Base-by-base conservation (phyloP, 2,329 filamentous ascomycete species). In the Colletotrichum siamense region DNA sequence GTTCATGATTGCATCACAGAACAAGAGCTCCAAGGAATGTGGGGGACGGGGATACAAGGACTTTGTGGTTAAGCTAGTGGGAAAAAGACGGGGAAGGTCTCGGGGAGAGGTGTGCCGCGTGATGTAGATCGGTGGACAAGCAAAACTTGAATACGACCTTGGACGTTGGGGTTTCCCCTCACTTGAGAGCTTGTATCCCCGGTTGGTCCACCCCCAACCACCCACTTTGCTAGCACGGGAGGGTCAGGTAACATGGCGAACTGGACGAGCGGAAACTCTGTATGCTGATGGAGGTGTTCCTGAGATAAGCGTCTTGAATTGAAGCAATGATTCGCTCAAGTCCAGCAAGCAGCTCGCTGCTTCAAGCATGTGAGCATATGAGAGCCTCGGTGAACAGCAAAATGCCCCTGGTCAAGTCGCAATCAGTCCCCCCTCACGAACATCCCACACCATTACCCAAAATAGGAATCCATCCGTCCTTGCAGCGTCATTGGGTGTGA, bases 321-420 rank as follows among this genome's bases (percentile, higher is more conserved):
- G 15, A 26, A n/a, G 44, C 5, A 59, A 26, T 49, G 44, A 64
- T 72, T 32, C 5, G 52, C 52, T 36, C 12, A 1, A 32, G n/a
- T 2, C 10, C n/a, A 8, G n/a, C n/a, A 52, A 22, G 1, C 44
- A 22, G 57, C 6, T 36, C 10, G 32, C 34, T 59, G 4, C 28
- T 64, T 64, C 34, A n/a, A 49, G 44, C 73, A 76, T 76, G 73
- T 73, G 73, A 73, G 73, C 69, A 59, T 68, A 36, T 32, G 57
- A 22, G 44, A 63, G 57, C 69, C 73, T 76, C 70, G 73, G 73
- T 73, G 73, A 73, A 55, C n/a, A 36, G 32, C 44, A 13, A 9
- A 0, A 22, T 5, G 62, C 30, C 69, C 69, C 63, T 34, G 69
- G 36, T 34, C 63, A 63, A 16, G 39, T 52, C 62, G 49, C 39